Conservation (phyloP, 2,329 filamentous ascomycete species). For the Beauveria sp. region DNA sequence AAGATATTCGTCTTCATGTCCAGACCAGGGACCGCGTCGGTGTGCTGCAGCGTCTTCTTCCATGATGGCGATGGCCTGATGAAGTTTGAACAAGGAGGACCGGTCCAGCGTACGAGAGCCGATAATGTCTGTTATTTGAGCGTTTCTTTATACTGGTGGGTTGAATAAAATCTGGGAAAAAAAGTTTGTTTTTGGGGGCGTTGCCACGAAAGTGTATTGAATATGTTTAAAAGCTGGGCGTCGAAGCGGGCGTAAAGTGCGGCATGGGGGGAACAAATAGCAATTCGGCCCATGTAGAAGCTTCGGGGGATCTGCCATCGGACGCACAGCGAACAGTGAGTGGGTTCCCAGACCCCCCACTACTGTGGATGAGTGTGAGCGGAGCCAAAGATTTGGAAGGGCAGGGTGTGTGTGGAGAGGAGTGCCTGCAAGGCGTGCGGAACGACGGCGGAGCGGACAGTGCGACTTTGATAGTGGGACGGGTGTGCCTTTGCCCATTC, state of each 20-base stretch:
- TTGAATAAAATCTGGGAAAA: not conserved
- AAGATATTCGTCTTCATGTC: conserved; percentile 64
- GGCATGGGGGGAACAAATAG: conserved; percentile 11
- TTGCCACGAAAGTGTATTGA: not conserved
- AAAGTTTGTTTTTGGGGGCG: not conserved
- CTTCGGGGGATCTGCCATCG: conserved; percentile 12
- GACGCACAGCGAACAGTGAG: conserved; percentile 8
- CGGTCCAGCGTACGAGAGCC: not conserved
- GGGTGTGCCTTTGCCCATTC: not conserved
- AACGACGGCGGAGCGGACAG: conserved; percentile 1
- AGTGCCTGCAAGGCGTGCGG: not conserved
- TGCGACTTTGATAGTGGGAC: not conserved
- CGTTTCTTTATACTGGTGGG: not conserved
- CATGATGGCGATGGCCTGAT: conserved; percentile 14
- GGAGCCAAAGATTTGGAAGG: conserved; percentile 11
- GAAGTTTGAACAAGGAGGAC: conserved; percentile 3
- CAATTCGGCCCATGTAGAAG: conserved; percentile 15
- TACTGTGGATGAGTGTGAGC: not conserved
- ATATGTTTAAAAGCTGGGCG: not conserved
- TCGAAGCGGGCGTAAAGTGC: not conserved
- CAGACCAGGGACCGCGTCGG: conserved; percentile 70
- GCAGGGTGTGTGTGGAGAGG: not conserved
- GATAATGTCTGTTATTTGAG: not conserved
- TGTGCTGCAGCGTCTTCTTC: conserved; percentile 15
- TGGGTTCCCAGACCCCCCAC: not conserved